Conservation (phyloP, 2,329 filamentous ascomycete species). For the Colletotrichum liriopes region DNA sequence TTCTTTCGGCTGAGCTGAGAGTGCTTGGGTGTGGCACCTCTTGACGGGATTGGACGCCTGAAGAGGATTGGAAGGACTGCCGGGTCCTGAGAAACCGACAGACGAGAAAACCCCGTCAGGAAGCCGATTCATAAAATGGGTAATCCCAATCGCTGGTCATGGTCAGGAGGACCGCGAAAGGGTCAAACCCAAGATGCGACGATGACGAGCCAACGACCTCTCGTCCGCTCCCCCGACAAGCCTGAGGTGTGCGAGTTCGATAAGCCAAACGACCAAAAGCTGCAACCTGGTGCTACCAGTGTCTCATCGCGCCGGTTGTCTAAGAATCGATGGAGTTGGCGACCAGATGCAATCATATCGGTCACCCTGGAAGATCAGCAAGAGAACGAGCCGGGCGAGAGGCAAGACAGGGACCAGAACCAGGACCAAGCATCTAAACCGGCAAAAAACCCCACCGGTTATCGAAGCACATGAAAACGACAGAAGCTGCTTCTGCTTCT, state of each 20-base stretch:
- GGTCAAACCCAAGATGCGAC: conserved; percentile 5
- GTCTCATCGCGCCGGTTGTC: conserved; percentile 35
- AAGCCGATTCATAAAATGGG: conserved; percentile 26
- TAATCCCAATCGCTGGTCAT: conserved; percentile 39
- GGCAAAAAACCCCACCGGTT: not conserved
- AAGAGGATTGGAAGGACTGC: not conserved
- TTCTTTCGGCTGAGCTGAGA: conserved; percentile 27
- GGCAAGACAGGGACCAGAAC: conserved; percentile 2
- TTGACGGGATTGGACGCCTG: conserved; percentile 27
- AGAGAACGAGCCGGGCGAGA: conserved; percentile 17
- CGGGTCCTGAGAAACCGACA: not conserved
- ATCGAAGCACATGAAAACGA: conserved; percentile 23
- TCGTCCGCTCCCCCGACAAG: conserved; percentile 10
- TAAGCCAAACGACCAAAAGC: conserved; percentile 15
- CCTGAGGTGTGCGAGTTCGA: conserved; percentile 7
- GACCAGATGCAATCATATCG: conserved; percentile 29
- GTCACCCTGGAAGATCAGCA: conserved; percentile 20
- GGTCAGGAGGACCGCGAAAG: conserved; percentile 34
- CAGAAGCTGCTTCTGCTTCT: not conserved
- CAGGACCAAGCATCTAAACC: conserved; percentile 18
- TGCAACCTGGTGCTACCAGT: conserved; percentile 25
- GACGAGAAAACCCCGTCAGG: not conserved
- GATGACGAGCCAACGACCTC: conserved; percentile 18
- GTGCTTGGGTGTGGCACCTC: conserved; percentile 4
- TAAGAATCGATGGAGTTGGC: conserved; percentile 39